These are phyloP conservation scores for Mollisia scopiformis DNA, from an alignment of 2,329 filamentous ascomycete genomes.

Conservation along the genomic window DNA sequence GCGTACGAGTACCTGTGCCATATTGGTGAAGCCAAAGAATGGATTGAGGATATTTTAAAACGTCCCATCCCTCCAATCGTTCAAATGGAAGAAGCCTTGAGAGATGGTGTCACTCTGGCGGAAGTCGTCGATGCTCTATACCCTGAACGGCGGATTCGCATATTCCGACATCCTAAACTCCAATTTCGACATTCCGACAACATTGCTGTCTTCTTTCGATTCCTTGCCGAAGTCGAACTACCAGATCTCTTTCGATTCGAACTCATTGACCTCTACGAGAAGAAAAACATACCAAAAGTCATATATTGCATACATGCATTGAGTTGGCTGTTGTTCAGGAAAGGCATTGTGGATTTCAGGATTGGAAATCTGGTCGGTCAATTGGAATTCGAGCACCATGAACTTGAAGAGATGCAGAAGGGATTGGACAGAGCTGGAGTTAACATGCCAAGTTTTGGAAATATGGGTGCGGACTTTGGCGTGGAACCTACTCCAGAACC, in stretches of 20 bases:
- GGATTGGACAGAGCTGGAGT: conserved; percentile 93
- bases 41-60: conserved; percentile 93
- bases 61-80: conserved; percentile 88
- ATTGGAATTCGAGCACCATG: conserved; percentile 95
- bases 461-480: conserved; percentile 95
- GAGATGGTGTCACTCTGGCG: conserved; percentile 91
- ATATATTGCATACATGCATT: conserved; percentile 98
- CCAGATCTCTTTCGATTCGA: conserved; percentile 97
- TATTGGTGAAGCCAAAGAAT: conserved; percentile 98
- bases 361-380: conserved; percentile 97
- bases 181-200: conserved; percentile 98
- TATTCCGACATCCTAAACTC: conserved; percentile 83
- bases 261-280: conserved; percentile 96
- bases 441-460: conserved; percentile 96
- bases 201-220: conserved; percentile 93
- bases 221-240: conserved; percentile 86
- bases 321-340: conserved; percentile 95
- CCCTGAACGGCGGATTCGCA: conserved; percentile 73
- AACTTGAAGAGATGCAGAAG: conserved; percentile 95
- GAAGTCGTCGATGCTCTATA: conserved; percentile 91
- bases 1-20: conserved; percentile 99
- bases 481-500: conserved; percentile 79
- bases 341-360: conserved; percentile 91
- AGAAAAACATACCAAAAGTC: conserved; percentile 99
- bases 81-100: conserved; percentile 86